These are phyloP conservation scores for Urochloa ruziziensis DNA, from an alignment of 176 grass and related monocot species.

Conservation along the genomic window DNA sequence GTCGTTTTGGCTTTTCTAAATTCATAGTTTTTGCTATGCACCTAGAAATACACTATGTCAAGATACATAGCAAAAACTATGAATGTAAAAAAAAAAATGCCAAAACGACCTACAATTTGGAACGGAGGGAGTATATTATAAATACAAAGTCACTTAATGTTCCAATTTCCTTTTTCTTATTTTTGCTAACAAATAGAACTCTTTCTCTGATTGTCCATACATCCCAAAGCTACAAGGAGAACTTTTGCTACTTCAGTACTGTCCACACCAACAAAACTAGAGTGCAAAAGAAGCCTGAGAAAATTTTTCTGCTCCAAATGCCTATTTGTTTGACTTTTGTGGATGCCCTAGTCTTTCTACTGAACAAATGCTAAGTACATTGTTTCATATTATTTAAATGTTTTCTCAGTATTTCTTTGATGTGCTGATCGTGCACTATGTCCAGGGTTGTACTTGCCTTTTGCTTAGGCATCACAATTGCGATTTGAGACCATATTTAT, in stretches of 20 bases:
- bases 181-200: not conserved
- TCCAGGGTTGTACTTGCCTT: slow-evolving; percentile 1
- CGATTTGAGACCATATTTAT: not conserved
- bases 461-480: slow-evolving; percentile 15
- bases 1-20: too few species aligned
- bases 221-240: not conserved
- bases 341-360: slow-evolving; percentile 9
- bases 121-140: too few species aligned
- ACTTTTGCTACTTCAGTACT: not conserved
- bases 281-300: not conserved
- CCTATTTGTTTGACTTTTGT: slow-evolving; percentile 10
- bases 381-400: not conserved
- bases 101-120: too few species aligned
- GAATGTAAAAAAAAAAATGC: too few species aligned
- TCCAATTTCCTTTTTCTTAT: not conserved
- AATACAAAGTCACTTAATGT: not conserved
- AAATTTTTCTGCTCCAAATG: not conserved
- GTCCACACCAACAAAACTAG: not conserved
- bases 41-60: too few species aligned
- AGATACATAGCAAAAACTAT: too few species aligned
- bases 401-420: slow-evolving; percentile 3
- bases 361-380: slow-evolving; percentile 12
- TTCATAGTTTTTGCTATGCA: too few species aligned
- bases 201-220: not conserved
- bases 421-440: not conserved